Evolutionary conservation across 306 rosid species (phyloP), one percentile per base, ranked within the genome.

Genomic region (Betula pendula): DNA sequence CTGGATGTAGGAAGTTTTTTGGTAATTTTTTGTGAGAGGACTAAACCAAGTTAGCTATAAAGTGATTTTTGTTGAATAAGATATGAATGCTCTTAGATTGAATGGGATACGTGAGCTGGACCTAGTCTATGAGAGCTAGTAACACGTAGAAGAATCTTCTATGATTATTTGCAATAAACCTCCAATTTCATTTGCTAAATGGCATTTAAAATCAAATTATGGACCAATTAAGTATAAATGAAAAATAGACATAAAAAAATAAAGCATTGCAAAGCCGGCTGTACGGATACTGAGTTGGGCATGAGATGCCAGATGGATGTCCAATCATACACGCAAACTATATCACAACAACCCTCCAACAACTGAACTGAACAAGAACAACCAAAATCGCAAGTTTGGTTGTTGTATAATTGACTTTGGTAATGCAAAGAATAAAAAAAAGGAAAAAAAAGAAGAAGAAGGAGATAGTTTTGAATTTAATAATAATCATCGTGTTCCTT

Each of bases 311-410:
- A 85, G 82, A 38, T 78, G 76, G 85, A 79, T 83, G 76, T 71
- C 73, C 71, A 68, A 78, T 80, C 81, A 77, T 31, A 72, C 55
- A 33, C 49, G 29, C 62, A 82, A 84, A 82, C 74, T 74, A 85
- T 81, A n/a, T n/a, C n/a, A 71, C 80, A 90, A 89, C 93, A 85
- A 91, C 94, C 82, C 40, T 84, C 89, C 90, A 89, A 87, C 96
- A 79, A 92, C 96, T 81, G n/a, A n/a, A n/a, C n/a, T n/a, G n/a
- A n/a, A n/a, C n/a, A n/a, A n/a, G 71, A 72, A 53, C 87, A 82
- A 79, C 74, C 85, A 78, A 81, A 86, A 72, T 78, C 87, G 42
- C 81, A 44, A 17, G 77, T 80, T 79, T 75, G 74, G 81, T 84
- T 85, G 82, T 81, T 76, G 43, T 76, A 43, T 10, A 22, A 76